phyloP scores from a whole-genome alignment of 2,329 filamentous ascomycete species.

The Teratosphaeria nubilosa region DNA sequence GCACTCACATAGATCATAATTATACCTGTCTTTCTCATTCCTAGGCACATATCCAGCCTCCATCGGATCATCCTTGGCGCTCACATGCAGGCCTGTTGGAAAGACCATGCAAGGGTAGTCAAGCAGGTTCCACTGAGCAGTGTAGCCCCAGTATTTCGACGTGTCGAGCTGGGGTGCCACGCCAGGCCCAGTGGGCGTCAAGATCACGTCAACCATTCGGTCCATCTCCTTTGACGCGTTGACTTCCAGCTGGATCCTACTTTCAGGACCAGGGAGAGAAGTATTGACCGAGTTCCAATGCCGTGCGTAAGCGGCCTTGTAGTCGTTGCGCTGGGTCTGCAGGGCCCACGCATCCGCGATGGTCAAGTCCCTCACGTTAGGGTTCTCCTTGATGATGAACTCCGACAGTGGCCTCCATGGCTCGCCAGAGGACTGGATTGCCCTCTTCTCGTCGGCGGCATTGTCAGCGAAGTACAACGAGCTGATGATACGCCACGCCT shows the following conservation, averaged over 20 bases:
- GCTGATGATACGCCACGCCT: conserved; percentile 38
- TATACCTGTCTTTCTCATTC: conserved; percentile 40
- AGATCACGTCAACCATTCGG: conserved; percentile 47
- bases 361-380: conserved; percentile 33
- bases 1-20: conserved; percentile 37
- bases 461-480: conserved; percentile 52
- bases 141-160: conserved; percentile 55
- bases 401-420: conserved; percentile 48
- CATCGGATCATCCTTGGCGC: conserved; percentile 34
- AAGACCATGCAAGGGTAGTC: conserved; percentile 50
- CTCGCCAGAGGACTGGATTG: conserved; percentile 46
- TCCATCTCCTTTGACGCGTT: conserved; percentile 8
- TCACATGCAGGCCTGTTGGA: conserved; percentile 42
- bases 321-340: conserved; percentile 33
- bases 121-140: conserved; percentile 57
- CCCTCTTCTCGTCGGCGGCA: conserved; percentile 34
- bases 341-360: conserved; percentile 35
- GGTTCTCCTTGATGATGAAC: conserved; percentile 49
- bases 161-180: conserved; percentile 44
- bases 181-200: conserved; percentile 50
- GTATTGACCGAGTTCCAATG: conserved; percentile 38
- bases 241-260: conserved; percentile 8
- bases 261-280: conserved; percentile 8
- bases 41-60: conserved; percentile 28
- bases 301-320: conserved; percentile 35